Percentiles rank a stretch among this genome's conserved stretches.
These are phyloP conservation scores for Oldenlandia corymbosa DNA, from an alignment of 257 asterid genomes.

Conservation along the genomic window DNA sequence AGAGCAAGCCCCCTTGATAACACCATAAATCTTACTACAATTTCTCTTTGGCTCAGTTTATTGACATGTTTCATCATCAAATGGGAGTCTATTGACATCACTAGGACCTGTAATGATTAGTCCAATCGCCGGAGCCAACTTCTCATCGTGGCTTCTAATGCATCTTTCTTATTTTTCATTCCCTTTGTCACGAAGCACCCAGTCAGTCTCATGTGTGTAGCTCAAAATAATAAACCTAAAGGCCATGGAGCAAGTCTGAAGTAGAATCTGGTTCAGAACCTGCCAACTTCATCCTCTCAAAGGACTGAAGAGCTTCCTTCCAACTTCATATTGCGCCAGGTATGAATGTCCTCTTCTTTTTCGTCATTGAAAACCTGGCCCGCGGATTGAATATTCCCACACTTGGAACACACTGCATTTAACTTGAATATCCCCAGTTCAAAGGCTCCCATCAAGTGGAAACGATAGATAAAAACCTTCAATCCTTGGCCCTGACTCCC, in stretches of 20 bases:
- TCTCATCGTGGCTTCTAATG: slow-evolving; percentile 36
- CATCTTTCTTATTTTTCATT: slow-evolving; percentile 42
- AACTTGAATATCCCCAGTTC: too few species aligned
- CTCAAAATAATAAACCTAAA: slow-evolving; percentile 13
- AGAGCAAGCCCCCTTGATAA: slow-evolving; percentile 38
- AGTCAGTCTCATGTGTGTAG: slow-evolving; percentile 33
- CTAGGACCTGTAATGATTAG: slow-evolving; percentile 27
- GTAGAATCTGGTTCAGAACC: slow-evolving; percentile 18
- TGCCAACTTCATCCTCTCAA: slow-evolving; percentile 28
- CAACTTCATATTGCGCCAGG: slow-evolving; percentile 39
- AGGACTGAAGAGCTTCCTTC: slow-evolving; percentile 34
- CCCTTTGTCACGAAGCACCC: slow-evolving; percentile 40
- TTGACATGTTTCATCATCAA: slow-evolving; percentile 32
- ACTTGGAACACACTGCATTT: too few species aligned
- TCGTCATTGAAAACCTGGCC: slow-evolving; percentile 24
- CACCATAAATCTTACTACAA: slow-evolving; percentile 35
- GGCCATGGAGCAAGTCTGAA: not conserved
- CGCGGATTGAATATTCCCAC: slow-evolving; percentile 35
- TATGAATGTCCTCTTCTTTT: slow-evolving; percentile 33
- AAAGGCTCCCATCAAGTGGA: too few species aligned
- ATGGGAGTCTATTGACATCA: slow-evolving; percentile 28
- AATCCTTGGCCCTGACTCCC: too few species aligned
- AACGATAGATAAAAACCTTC: too few species aligned
- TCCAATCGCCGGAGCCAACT: slow-evolving; percentile 40
- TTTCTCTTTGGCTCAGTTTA: slow-evolving; percentile 29